Evolutionary conservation across 331 rosid species (phyloP), one percentile per base, ranked within the genome.

Genomic region (Quercus phellos): DNA sequence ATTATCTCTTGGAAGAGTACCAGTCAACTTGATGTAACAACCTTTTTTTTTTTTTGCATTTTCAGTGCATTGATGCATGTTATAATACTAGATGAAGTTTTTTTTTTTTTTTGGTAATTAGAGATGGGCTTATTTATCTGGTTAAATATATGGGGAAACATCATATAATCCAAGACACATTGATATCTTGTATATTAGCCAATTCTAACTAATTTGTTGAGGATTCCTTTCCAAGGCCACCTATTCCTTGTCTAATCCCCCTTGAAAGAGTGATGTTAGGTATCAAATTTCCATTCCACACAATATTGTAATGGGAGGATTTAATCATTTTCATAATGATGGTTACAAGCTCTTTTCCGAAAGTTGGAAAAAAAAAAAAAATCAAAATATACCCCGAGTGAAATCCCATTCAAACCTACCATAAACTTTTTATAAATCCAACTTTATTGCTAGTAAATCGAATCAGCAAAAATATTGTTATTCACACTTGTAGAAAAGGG

Each of bases 401-500:
- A 38, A 38, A 8, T 38, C 12, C 46, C 46, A 38, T 38, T 9
- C 46, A 38, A 38, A 38, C 46, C 12, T 38, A 38, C 46, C 46
- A 2, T 8, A 38, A 38, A 38, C 46, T 38, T 38, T 38, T 38
- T 38, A 38, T 38, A 38, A 38, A 38, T 38, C 46, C 46, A 87
- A 55, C 82, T 87, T 53, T 66, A 78, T 92, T 73, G 97, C 97
- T n/a, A 84, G 87, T 75, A 84, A 82, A 76, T 56, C 64, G 82
- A 81, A 86, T 4, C 79, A 83, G 80, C 86, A 68, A 94, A 87
- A 90, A 74, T 55, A 59, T 68, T 75, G 55, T 82, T 92, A 80
- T 72, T 80, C 74, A 67, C 85, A 72, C 89, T 89, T 97, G 88
- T 22, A 54, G 97, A 89, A 74, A 84, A 78, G 64, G 97, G 93